A percentile compares a stretch with the other conserved stretches of the same genome.
Evolutionary conservation across 129 eudicot species (phyloP).

Genomic region (Flaveria bidentis): DNA sequence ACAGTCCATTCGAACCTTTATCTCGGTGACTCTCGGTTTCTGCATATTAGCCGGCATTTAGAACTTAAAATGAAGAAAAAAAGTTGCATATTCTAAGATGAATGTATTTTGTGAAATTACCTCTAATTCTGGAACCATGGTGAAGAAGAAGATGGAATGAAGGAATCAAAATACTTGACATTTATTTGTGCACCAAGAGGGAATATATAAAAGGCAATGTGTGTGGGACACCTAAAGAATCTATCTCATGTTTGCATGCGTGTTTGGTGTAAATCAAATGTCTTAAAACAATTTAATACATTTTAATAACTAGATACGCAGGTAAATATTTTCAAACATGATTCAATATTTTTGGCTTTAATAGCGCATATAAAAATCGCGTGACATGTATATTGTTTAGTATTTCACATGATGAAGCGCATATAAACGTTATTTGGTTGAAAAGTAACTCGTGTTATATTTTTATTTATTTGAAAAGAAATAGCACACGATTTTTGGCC

Average conservation of each 20-base stretch:
- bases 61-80: slow-evolving; percentile 27
- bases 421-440: slow-evolving; percentile 5
- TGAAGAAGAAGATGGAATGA: slow-evolving; percentile 37
- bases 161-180: slow-evolving; percentile 53
- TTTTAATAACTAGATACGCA: too few relatives aligned
- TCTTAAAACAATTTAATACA: too few relatives aligned
- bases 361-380: background rate
- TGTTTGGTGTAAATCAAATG: too few relatives aligned
- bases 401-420: background rate
- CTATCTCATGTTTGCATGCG: slow-evolving; percentile 26
- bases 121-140: slow-evolving; percentile 75
- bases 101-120: slow-evolving; percentile 40
- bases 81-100: slow-evolving; percentile 26
- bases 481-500: background rate
- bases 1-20: slow-evolving; percentile 91
- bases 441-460: background rate
- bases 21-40: slow-evolving; percentile 84
- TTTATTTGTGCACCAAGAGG: slow-evolving; percentile 47
- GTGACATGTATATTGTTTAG: background rate
- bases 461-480: background rate
- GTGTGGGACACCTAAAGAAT: slow-evolving; percentile 89
- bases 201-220: slow-evolving; percentile 75
- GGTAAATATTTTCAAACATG: too few relatives aligned
- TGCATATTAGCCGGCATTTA: slow-evolving; percentile 45
- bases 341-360: background rate